Base-by-base conservation (phyloP, 164 flowering plant genomes). In the Cinnamomum micranthum region DNA sequence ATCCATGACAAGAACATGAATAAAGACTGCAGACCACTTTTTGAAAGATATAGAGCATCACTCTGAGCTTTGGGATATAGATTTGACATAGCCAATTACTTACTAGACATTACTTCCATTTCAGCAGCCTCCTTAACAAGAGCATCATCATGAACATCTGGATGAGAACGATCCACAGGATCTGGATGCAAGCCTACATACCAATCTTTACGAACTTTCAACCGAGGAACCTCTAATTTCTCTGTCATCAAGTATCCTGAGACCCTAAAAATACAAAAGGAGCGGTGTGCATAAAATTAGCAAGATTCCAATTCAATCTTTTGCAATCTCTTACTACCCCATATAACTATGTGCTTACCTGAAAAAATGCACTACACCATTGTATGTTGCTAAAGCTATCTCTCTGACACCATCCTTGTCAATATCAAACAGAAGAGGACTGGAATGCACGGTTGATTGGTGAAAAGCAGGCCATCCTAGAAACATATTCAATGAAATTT, bases 401-500 rank as follows among this genome's bases (percentile, higher is more conserved):
- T 96, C 99, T 77, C 98, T 92, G 55, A 88, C 91, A 72, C 99
- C 99, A 83, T 96, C 99, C 81, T 94, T 96, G 81, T 96, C 99
- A 81, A 96, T 94, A 79, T 96, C 99, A 90, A 84, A 94, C 5
- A 96, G 78, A 63, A 96, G 91, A 71, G 98, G 98, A 79, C 92
- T 92, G 25, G 98, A 84, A 86, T 96, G 99, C 76, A 94, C 97
- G 68, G 90, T 92, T 58, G 99, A 96, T 82, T 96, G 91, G 76
- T 96, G 99, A 79, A 92, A 96, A 73, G 97, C 95, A 79, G 98
- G 99, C 97, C 97, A 96, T 25, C 99, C 99, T 94, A 79, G 82
- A 28, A 73, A 41, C 68, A 2, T 11, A 68, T 14, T 69, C 23
- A 12, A 69, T 9, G 23, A 20, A 55, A 20, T 55, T 55, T 55